These are phyloP conservation scores for Albugo candida DNA, from an alignment of 352 stramenopile species.

Conservation along the genomic window DNA sequence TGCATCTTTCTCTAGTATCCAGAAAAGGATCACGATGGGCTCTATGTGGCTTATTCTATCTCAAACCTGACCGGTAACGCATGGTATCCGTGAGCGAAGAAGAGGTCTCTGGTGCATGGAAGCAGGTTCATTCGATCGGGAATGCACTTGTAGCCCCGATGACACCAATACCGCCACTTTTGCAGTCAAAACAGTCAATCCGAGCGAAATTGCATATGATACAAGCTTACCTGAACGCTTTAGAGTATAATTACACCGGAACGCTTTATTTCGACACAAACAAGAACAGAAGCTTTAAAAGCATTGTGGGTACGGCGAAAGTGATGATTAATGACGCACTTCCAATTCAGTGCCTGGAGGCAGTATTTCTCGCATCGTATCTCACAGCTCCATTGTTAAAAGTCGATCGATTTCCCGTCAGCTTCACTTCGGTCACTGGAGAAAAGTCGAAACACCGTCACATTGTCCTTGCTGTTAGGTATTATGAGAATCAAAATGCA, in stretches of 20 bases:
- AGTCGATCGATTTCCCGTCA: constrained; percentile 66
- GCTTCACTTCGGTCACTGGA: constrained; percentile 53
- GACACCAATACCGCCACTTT: constrained; percentile 33
- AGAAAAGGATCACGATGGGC: too few relatives aligned
- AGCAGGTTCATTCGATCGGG: too few relatives aligned
- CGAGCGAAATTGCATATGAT: constrained; percentile 32
- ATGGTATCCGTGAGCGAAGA: too few relatives aligned
- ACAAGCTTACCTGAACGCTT: constrained; percentile 39
- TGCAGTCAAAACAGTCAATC: constrained; percentile 32
- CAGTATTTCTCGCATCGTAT: constrained; percentile 66
- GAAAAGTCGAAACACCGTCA: constrained; percentile 47
- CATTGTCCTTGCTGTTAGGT: constrained; percentile 52
- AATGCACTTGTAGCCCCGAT: constrained; percentile 21
- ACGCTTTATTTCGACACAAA: constrained; percentile 71
- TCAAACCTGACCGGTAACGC: too few relatives aligned
- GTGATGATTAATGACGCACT: constrained; percentile 69
- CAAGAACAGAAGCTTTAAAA: constrained; percentile 81
- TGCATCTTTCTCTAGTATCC: too few relatives aligned
- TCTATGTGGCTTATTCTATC: too few relatives aligned
- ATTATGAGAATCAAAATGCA: constrained; percentile 23
- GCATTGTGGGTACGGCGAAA: constrained; percentile 66
- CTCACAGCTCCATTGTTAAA: constrained; percentile 45
- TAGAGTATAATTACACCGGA: constrained; percentile 79
- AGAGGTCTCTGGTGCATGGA: too few relatives aligned
- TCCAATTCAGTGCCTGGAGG: constrained; percentile 78